phyloP scores from a whole-genome alignment of 2,329 filamentous ascomycete genomes.

The Diaporthe sp. region DNA sequence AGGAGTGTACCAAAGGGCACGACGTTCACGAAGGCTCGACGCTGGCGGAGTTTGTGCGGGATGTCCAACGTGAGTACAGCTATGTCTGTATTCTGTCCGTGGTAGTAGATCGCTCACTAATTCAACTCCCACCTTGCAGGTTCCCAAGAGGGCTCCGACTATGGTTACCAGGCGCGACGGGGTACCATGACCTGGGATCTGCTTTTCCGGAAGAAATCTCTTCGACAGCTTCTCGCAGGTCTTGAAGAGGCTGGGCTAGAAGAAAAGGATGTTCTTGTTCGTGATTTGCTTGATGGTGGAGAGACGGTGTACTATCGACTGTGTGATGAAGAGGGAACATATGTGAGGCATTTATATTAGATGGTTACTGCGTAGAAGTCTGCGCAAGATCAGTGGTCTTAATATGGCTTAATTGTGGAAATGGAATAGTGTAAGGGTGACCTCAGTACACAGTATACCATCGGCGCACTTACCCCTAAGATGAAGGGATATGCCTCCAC shows the following conservation, averaged over 20 bases:
- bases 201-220: constrained; percentile 12
- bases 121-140: not conserved
- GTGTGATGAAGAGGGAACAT: not conserved
- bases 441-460: too few relatives aligned
- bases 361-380: not conserved
- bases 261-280: constrained; percentile 12
- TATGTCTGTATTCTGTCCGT: too few relatives aligned
- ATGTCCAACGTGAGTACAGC: not conserved
- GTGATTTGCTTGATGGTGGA: constrained; percentile 23
- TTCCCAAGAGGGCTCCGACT: not conserved
- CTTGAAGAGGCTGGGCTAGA: not conserved
- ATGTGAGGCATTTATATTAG: not conserved
- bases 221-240: not conserved
- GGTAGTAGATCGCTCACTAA: not conserved
- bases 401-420: too few relatives aligned
- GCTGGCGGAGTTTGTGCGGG: not conserved
- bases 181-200: constrained; percentile 21
- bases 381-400: too few relatives aligned
- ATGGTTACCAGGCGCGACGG: not conserved
- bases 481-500: too few relatives aligned
- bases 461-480: too few relatives aligned
- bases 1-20: not conserved
- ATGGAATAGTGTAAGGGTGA: too few relatives aligned
- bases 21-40: not conserved
- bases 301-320: constrained; percentile 22